Evolutionary conservation across 441 rosid species (phyloP).

Genomic region (Theobroma grandiflorum): DNA sequence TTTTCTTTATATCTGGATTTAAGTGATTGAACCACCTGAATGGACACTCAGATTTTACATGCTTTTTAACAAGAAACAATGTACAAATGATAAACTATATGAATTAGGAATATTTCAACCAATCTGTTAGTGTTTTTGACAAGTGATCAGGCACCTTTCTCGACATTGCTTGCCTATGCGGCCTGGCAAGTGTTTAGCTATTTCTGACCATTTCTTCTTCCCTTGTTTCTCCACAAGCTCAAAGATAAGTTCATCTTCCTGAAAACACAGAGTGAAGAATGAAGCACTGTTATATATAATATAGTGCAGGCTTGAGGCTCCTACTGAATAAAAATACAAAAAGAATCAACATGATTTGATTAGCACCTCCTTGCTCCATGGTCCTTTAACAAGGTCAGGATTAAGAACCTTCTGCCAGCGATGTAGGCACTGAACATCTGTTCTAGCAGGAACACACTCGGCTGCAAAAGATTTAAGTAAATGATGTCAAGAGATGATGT

Average conservation of each 20-base stretch:
- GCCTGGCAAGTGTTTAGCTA: conserved; percentile 49
- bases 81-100: not conserved
- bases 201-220: conserved; percentile 49
- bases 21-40: conserved; percentile 59
- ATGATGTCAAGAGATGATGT: not conserved
- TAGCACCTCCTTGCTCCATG: conserved; percentile 52
- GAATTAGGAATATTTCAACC: not conserved
- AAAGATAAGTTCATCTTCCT: conserved; percentile 47
- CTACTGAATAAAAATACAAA: not conserved
- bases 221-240: conserved; percentile 41
- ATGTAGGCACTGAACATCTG: conserved; percentile 49
- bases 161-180: conserved; percentile 66
- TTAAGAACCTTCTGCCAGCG: conserved; percentile 56
- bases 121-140: not conserved
- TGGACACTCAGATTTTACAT: not conserved
- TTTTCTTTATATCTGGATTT: conserved; percentile 46
- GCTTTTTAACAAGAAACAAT: not conserved
- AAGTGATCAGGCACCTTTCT: conserved; percentile 47
- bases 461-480: conserved; percentile 26
- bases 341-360: not conserved
- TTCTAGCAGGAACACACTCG: conserved; percentile 31
- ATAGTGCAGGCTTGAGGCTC: not conserved
- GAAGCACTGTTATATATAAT: not conserved
- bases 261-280: not conserved
- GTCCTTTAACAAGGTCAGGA: conserved; percentile 55